Percentiles rank a stretch among this genome's conserved stretches.
Conservation (phyloP, 257 asterid species). For the Capsicum chinense region DNA sequence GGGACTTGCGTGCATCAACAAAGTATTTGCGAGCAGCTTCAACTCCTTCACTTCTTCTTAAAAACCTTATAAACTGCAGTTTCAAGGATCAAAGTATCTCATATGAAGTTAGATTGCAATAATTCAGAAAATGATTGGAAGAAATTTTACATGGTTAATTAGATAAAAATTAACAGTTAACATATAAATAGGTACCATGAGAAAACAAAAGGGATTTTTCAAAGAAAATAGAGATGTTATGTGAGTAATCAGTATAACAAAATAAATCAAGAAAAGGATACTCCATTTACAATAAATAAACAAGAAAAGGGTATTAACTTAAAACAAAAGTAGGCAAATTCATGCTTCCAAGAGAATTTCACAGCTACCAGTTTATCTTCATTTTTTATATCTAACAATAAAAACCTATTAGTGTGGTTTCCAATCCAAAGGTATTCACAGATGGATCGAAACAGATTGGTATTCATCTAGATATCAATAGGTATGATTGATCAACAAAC, state of each 20-base stretch:
- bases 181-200: neutral
- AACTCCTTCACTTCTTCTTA: conserved; percentile 95
- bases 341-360: conserved; percentile 8
- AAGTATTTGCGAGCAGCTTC: conserved; percentile 96
- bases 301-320: conserved; percentile 7
- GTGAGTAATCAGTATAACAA: neutral
- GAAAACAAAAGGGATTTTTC: neutral
- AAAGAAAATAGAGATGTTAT: neutral
- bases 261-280: conserved; percentile 7
- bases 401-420: neutral
- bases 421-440: neutral
- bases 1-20: conserved; percentile 89
- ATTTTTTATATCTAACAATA: conserved; percentile 9
- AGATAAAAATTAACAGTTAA: neutral
- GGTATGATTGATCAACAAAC: neutral
- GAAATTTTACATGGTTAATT: conserved; percentile 9
- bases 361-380: neutral
- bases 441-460: neutral
- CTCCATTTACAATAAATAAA: neutral
- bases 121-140: neutral
- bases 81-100: neutral
- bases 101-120: neutral
- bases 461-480: neutral
- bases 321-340: neutral
- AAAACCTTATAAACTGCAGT: conserved; percentile 77